Percentiles rank a stretch among this genome's conserved stretches.
Evolutionary conservation across 768 basidiomycete species (phyloP).

Genomic region (Chalciporus sphaerocephalus): DNA sequence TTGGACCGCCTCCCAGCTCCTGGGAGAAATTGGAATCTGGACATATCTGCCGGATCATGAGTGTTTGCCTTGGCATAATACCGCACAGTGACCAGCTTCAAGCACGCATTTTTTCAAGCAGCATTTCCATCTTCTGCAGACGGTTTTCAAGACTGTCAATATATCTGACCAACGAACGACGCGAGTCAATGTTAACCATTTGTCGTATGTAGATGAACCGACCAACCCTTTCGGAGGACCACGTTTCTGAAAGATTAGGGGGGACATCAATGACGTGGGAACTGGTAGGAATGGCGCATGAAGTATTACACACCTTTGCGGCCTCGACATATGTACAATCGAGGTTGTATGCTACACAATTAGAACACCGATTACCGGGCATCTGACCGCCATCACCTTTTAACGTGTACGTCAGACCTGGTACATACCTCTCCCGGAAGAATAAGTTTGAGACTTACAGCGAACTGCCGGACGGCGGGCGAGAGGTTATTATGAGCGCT

Average conservation of each 20-base stretch:
- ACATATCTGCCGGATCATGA: constrained; percentile 43
- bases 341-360: constrained; percentile 45
- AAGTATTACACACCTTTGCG: constrained; percentile 40
- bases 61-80: constrained; percentile 1
- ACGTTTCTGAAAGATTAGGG: constrained; percentile 32
- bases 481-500: background rate
- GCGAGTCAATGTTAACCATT: background rate
- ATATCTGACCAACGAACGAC: constrained; percentile 37
- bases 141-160: constrained; percentile 59
- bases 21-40: constrained; percentile 60
- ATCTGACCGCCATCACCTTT: constrained; percentile 61
- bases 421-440: background rate
- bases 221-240: constrained; percentile 36
- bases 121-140: constrained; percentile 60
- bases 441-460: constrained; percentile 16
- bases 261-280: background rate
- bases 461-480: constrained; percentile 12
- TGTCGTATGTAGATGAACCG: background rate
- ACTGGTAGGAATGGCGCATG: background rate
- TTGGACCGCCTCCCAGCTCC: constrained; percentile 45
- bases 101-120: constrained; percentile 45
- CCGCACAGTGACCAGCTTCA: background rate
- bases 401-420: background rate
- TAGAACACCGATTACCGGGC: constrained; percentile 51
- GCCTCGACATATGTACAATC: constrained; percentile 55